Evolutionary conservation across 106 monocot species (phyloP).

Genomic region (Xerophyta viscosa): DNA sequence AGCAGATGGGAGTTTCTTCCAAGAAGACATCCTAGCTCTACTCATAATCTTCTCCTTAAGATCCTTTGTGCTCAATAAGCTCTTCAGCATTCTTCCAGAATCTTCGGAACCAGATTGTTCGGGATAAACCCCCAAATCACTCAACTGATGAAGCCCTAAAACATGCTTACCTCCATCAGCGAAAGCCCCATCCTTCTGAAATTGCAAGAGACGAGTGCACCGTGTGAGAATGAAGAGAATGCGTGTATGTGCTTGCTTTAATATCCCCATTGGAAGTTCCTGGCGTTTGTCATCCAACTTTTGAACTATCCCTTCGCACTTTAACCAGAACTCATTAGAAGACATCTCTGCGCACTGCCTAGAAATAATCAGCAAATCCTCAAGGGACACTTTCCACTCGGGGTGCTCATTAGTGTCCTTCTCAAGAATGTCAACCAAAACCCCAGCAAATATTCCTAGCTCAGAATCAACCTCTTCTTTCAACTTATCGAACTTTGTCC

Average conservation of each 20-base stretch:
- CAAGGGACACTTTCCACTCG: constrained; percentile 49
- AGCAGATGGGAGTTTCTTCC: constrained; percentile 92
- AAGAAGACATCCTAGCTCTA: constrained; percentile 77
- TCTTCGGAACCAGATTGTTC: constrained; percentile 19
- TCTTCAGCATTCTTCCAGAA: constrained; percentile 22
- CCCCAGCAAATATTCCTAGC: constrained; percentile 55
- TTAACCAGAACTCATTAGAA: constrained; percentile 65
- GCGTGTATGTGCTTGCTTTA: constrained; percentile 88
- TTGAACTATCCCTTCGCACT: constrained; percentile 84
- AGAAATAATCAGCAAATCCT: constrained; percentile 66
- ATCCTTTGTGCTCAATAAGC: constrained; percentile 31
- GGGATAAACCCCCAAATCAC: constrained; percentile 85
- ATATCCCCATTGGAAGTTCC: constrained; percentile 56
- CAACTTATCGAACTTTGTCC: constrained; percentile 57
- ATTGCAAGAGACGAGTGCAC: no score
- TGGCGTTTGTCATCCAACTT: constrained; percentile 76
- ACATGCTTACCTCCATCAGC: constrained; percentile 17
- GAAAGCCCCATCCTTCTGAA: no score
- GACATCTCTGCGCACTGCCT: constrained; percentile 76
- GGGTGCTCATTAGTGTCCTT: constrained; percentile 31
- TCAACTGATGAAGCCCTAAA: constrained; percentile 75
- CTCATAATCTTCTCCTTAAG: constrained; percentile 46
- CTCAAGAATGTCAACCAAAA: constrained; percentile 62
- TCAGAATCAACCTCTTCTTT: constrained; percentile 84
- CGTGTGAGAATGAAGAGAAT: constrained; percentile 58